Conservation (phyloP, 2,329 filamentous ascomycete genomes). For the Xylariaceae sp. region DNA sequence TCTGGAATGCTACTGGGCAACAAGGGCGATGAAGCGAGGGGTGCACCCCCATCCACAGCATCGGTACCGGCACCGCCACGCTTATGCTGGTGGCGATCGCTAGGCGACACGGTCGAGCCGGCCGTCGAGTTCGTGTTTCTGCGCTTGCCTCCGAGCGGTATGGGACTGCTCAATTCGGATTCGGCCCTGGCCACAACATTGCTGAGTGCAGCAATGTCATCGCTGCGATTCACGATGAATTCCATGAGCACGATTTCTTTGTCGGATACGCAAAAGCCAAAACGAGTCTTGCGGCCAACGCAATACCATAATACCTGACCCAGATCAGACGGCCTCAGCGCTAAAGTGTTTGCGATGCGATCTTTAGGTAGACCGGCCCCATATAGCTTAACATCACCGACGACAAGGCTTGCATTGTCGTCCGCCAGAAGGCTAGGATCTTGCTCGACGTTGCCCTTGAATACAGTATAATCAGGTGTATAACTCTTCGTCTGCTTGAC, state of each 20-base stretch:
- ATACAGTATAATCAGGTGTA: slow-evolving; percentile 12
- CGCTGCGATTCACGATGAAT: slow-evolving; percentile 4
- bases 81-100: slow-evolving; percentile 11
- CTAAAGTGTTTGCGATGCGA: neutral
- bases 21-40: neutral
- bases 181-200: slow-evolving; percentile 8
- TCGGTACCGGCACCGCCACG: slow-evolving; percentile 1
- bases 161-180: slow-evolving; percentile 9
- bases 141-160: neutral
- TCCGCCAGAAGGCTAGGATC: neutral
- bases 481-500: neutral
- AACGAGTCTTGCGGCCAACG: slow-evolving; percentile 13
- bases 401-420: slow-evolving; percentile 6
- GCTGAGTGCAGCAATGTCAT: slow-evolving; percentile 2
- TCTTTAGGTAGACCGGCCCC: slow-evolving; percentile 1
- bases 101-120: slow-evolving; percentile 8
- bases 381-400: slow-evolving; percentile 7
- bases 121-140: slow-evolving; percentile 5
- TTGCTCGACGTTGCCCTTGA: neutral
- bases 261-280: slow-evolving; percentile 10
- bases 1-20: slow-evolving; percentile 3
- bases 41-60: neutral
- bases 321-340: slow-evolving; percentile 2
- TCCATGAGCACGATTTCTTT: slow-evolving; percentile 8
- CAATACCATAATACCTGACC: slow-evolving; percentile 12